These are phyloP conservation scores for Stagonosporopsis chrysanthemi DNA, from an alignment of 2,329 filamentous ascomycete species.

Conservation along the genomic window DNA sequence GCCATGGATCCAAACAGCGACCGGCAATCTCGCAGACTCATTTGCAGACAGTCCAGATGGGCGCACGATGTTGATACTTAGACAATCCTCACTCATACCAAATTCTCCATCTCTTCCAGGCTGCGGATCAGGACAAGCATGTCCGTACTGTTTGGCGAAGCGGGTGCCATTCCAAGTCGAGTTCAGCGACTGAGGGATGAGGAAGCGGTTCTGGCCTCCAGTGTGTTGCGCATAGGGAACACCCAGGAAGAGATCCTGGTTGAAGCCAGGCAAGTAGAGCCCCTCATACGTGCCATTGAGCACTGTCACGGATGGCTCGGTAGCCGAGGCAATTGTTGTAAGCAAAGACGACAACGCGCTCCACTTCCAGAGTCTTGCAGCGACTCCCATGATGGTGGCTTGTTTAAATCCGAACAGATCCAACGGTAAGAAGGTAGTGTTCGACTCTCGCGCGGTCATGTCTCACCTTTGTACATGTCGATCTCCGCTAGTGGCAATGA, in stretches of 20 bases:
- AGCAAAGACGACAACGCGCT: constrained; percentile 24
- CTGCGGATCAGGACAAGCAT: constrained; percentile 49
- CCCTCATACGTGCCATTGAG: constrained; percentile 49
- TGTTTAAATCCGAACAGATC: not conserved
- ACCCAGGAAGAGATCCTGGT: constrained; percentile 59
- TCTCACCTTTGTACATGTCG: constrained; percentile 19
- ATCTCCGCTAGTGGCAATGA: constrained; percentile 17
- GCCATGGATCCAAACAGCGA: constrained; percentile 68
- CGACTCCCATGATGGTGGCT: constrained; percentile 20
- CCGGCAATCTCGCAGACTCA: constrained; percentile 56
- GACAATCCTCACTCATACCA: constrained; percentile 63
- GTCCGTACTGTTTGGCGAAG: constrained; percentile 52
- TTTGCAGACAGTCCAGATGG: constrained; percentile 56
- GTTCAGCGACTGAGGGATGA: constrained; percentile 59
- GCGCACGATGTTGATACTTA: constrained; percentile 68
- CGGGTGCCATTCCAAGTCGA: constrained; percentile 50
- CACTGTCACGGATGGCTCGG: constrained; percentile 37
- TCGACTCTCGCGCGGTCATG: constrained; percentile 2
- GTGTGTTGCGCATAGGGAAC: constrained; percentile 66
- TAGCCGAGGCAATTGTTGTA: constrained; percentile 22
- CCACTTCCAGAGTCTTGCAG: constrained; percentile 31
- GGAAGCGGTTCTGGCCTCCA: constrained; percentile 61
- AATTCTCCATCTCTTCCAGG: constrained; percentile 38
- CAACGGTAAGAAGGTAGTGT: not conserved
- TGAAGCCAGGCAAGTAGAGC: constrained; percentile 40